A percentile compares a stretch with the other conserved stretches of the same genome.
Evolutionary conservation across 2,329 filamentous ascomycete species (phyloP).

Genomic region (Elsinoe perseae): DNA sequence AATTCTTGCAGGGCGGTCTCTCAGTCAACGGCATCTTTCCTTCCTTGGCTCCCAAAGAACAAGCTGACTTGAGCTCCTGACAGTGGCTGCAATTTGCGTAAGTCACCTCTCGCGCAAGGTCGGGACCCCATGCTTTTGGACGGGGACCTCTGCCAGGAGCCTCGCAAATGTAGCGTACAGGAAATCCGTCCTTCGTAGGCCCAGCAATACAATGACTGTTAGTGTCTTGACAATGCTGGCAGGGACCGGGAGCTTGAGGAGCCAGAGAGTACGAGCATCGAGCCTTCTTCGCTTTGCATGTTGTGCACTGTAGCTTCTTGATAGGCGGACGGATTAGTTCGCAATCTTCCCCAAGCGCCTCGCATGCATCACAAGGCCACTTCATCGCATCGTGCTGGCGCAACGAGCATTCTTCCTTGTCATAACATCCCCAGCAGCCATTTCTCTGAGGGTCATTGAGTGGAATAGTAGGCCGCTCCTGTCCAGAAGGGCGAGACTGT

Average conservation of each 20-base stretch:
- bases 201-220: constrained; percentile 33
- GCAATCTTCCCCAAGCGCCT: constrained; percentile 29
- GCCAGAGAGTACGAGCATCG: constrained; percentile 31
- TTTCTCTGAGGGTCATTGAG: constrained; percentile 24
- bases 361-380: constrained; percentile 34
- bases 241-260: constrained; percentile 26
- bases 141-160: constrained; percentile 18
- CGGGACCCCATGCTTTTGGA: background rate
- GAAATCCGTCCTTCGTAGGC: constrained; percentile 25
- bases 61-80: background rate
- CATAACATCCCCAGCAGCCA: constrained; percentile 28
- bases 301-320: constrained; percentile 31
- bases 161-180: constrained; percentile 13
- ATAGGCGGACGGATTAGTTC: constrained; percentile 29
- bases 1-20: constrained; percentile 1
- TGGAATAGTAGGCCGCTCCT: constrained; percentile 15
- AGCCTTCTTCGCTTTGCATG: constrained; percentile 26
- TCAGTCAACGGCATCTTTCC: background rate
- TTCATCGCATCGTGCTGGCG: constrained; percentile 25
- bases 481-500: background rate
- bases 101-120: background rate
- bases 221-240: constrained; percentile 27
- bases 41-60: background rate
- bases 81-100: background rate
- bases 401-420: constrained; percentile 28